Conservation (phyloP, 2,329 filamentous ascomycete species). For the Ceratocystis smalleyi region DNA sequence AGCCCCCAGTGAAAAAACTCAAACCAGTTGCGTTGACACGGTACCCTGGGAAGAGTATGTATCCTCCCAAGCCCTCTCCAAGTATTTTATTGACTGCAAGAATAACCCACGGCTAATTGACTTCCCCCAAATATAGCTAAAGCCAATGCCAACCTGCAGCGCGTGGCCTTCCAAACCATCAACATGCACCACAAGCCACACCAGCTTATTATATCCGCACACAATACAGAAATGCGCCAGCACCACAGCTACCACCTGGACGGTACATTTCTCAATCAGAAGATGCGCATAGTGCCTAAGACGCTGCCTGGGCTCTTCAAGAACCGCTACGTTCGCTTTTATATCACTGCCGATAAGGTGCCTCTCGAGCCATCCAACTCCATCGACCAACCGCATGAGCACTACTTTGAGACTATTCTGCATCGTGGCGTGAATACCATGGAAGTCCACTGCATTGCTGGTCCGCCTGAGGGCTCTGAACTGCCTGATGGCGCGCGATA, state of each 20-base stretch:
- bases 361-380: conserved; percentile 39
- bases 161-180: conserved; percentile 39
- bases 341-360: conserved; percentile 35
- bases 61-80: neutral
- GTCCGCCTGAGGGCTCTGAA: conserved; percentile 45
- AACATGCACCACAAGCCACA: conserved; percentile 53
- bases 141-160: conserved; percentile 12
- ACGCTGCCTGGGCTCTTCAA: conserved; percentile 11
- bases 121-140: neutral
- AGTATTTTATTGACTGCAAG: neutral
- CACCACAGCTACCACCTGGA: conserved; percentile 15
- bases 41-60: conserved; percentile 14
- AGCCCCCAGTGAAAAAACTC: conserved; percentile 11
- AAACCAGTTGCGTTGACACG: conserved; percentile 12
- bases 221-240: conserved; percentile 15
- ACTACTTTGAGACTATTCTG: conserved; percentile 61
- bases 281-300: conserved; percentile 16
- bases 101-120: neutral
- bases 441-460: conserved; percentile 62
- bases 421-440: conserved; percentile 60
- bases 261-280: conserved; percentile 14
- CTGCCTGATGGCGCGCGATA: conserved; percentile 44
- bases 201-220: conserved; percentile 43
- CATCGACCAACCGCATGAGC: conserved; percentile 42
- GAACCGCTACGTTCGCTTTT: conserved; percentile 15